Base-by-base conservation (phyloP, 768 basidiomycete genomes). In the Boletus insuetus region DNA sequence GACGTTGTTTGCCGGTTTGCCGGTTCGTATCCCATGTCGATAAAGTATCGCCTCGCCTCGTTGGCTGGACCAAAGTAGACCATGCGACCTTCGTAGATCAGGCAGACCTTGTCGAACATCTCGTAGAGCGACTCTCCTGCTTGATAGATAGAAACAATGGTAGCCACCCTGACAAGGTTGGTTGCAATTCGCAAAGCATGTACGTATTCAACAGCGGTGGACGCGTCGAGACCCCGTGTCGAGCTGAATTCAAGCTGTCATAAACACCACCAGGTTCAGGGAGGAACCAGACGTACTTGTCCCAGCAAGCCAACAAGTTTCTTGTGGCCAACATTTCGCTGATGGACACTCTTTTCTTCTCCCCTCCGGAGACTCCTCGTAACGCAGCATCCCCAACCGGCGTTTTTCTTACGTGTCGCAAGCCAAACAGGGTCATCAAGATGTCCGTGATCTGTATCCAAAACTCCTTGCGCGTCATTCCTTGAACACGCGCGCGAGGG, bases 91-190 rank as follows among this genome's bases (percentile, higher is more conserved):
- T 82, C 81, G 67, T 82, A 76, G 63, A 88, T 75, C 38, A 87
- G 73, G 62, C 82, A 79, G 20, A 87, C 84, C 66, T 87, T 87
- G 78, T 89, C 84, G 61, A 89, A 94, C 58, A 80, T 76, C 40
- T 78, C 57, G 54, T 84, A 87, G 0, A 87, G 69, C 3, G 76
- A 75, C 67, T 92, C 89, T 47, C 86, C 85, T 4, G 91, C 91
- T 69, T 94, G 91, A 70, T 94, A 94, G 39, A 94, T 83, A 2
- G 89, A 87, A 20, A 92, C 88, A 51, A 94, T 82, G 1, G 87
- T 91, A 3, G 86, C 66, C 35, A 71, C 51, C 24, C 72, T 68
- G 56, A 73, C 69, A 13, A 81, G 70, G 63, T 89, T 83, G 1
- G 89, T 89, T 1, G 82, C 77, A 38, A 86, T 82, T 10, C 88